Evolutionary conservation across 2,329 filamentous ascomycete genomes (phyloP), one percentile per base, ranked within the genome.

Genomic region (Pezicula carpinea): DNA sequence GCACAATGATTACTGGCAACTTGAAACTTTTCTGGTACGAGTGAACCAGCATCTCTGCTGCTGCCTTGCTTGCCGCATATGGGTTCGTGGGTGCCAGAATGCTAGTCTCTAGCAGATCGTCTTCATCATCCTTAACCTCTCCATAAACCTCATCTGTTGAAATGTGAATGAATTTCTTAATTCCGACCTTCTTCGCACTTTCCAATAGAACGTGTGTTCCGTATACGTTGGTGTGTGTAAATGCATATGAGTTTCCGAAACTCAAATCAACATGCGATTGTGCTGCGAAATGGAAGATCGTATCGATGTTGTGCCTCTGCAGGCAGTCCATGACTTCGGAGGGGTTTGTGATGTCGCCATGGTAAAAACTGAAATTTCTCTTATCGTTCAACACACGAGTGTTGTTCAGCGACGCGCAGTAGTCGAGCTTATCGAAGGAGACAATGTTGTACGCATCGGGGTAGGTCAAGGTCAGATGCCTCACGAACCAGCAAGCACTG

Each of bases 61-160:
- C 87, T 3, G 87, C 87, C 67, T 91, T 91, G 67, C 82, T 86
- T 17, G 87, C 87, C 8, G 86, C 83, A 57, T 91, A 91, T 13
- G 88, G 88, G 59, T 92, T 93, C 17, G 87, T 91, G 0, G 88
- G 88, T 1, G 83, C 82, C 29, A 92, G 73, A 55, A 87, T 80
- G 67, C 85, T 87, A 14, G 80, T 79, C 68, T 91, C 87, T 35
- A 83, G 70, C 53, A 89, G 66, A 59, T 89, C 86, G 50, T 85
- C 83, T 3, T 82, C 82, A 31, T 82, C 84, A 43, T 84, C 80
- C 49, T 80, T 80, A 49, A 89, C 85, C 64, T 92, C 87, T 35
- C 88, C 88, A 57, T 92, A 92, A 1, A 92, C 88, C 69, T 92
- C 88, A 63, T 93, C 88, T 1, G 88, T 92, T 8, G 85, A 89